Evolutionary conservation across 352 stramenopile genomes (phyloP).

Genomic region (Pythium plurisporium): DNA sequence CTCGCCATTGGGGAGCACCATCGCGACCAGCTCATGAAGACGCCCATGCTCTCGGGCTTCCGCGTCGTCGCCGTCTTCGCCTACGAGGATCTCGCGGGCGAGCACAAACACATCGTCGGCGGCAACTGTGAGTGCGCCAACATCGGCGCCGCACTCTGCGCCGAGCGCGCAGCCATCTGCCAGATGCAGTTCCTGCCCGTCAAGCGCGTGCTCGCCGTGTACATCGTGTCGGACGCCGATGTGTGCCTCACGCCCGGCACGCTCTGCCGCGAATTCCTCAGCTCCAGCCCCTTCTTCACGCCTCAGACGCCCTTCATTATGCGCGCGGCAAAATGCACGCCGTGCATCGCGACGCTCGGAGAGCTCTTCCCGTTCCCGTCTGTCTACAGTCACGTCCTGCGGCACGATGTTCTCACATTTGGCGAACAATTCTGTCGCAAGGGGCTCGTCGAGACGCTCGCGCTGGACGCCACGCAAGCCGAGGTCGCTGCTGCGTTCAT

Average conservation of each 20-base stretch:
- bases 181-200: constrained; percentile 67
- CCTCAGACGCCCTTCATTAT: constrained; percentile 58
- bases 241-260: constrained; percentile 79
- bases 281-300: constrained; percentile 50
- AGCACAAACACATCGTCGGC: constrained; percentile 53
- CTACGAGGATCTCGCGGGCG: constrained; percentile 49
- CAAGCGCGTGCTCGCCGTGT: constrained; percentile 51
- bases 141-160: constrained; percentile 80
- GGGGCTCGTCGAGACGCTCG: not conserved
- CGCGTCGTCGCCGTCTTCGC: constrained; percentile 49
- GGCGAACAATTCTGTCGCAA: constrained; percentile 29
- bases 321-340: constrained; percentile 48
- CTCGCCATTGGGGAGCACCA: constrained; percentile 41
- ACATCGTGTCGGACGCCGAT: constrained; percentile 82
- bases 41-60: constrained; percentile 38
- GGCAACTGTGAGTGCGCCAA: constrained; percentile 87
- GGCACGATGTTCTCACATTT: constrained; percentile 45
- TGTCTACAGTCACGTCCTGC: constrained; percentile 60
- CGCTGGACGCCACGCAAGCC: not conserved
- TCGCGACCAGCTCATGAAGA: constrained; percentile 32
- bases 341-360: constrained; percentile 50
- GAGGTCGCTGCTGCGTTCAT: not conserved
- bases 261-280: constrained; percentile 87
- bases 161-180: constrained; percentile 77
- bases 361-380: constrained; percentile 85